phyloP scores from a whole-genome alignment of 306 rosid genomes.

The Trichosanthes cucumerina region DNA sequence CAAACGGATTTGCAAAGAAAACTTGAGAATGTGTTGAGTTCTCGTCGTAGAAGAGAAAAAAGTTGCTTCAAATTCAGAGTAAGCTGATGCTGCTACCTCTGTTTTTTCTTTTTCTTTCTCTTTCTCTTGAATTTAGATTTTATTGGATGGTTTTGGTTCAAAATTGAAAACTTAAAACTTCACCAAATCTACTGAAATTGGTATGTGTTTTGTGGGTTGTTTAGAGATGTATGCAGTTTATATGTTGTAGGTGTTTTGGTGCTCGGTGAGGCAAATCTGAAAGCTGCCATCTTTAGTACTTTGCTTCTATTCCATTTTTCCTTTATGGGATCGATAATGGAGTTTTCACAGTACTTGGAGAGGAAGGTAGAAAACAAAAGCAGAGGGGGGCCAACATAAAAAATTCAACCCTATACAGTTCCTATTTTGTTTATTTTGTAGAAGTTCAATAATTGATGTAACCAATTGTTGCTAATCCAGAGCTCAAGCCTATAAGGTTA shows the following conservation, averaged over 20 bases:
- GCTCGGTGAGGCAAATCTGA: slow-evolving; percentile 5
- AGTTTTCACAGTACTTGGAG: background rate
- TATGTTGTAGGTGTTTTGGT: slow-evolving; percentile 12
- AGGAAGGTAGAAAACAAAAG: background rate
- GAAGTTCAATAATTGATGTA: background rate
- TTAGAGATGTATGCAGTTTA: background rate
- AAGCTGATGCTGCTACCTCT: background rate
- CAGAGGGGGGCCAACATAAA: background rate
- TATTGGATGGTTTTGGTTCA: background rate
- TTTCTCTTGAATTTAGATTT: background rate
- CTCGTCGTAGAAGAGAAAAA: background rate
- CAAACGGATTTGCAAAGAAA: background rate
- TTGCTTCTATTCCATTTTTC: background rate
- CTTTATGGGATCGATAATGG: background rate
- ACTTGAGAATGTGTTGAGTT: background rate
- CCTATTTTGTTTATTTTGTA: background rate
- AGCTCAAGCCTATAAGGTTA: background rate
- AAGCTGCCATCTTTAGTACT: background rate
- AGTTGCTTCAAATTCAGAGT: slow-evolving; percentile 11
- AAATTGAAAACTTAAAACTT: background rate
- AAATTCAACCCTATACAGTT: background rate
- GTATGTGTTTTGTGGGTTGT: background rate
- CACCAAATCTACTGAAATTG: background rate
- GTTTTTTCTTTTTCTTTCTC: background rate
- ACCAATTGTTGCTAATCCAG: background rate